These are phyloP conservation scores for Cercospora canescens DNA, from an alignment of 2,329 filamentous ascomycete species.

Conservation along the genomic window DNA sequence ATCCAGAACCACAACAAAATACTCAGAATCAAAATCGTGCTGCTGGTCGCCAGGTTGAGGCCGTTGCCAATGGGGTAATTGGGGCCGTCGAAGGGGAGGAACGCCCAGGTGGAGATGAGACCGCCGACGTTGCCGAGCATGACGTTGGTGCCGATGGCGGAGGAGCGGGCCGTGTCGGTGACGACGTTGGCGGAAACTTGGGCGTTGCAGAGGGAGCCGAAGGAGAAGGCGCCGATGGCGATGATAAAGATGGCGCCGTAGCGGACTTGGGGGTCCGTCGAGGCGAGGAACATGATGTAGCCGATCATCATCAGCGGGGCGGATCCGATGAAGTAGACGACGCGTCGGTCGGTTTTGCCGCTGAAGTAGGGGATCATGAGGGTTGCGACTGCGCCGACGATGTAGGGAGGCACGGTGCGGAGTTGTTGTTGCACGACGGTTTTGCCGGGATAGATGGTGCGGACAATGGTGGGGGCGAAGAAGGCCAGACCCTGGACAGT, in stretches of 20 bases:
- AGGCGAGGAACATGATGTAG: conserved; percentile 70
- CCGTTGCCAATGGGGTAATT: conserved; percentile 72
- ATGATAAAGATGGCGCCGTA: conserved; percentile 73
- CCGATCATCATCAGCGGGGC: conserved; percentile 67
- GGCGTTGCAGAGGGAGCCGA: conserved; percentile 66
- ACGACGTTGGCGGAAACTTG: conserved; percentile 70
- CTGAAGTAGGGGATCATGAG: conserved; percentile 61
- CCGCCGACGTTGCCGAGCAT: conserved; percentile 74
- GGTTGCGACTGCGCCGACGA: conserved; percentile 68
- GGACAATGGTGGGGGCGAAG: conserved; percentile 70
- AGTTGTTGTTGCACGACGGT: conserved; percentile 65
- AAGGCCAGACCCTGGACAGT: conserved; percentile 71
- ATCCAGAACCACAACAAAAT: conserved; percentile 60
- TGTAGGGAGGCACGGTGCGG: conserved; percentile 69
- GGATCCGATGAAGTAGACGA: conserved; percentile 60
- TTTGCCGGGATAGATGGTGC: conserved; percentile 63
- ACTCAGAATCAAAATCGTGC: conserved; percentile 55
- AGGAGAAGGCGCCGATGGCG: conserved; percentile 62
- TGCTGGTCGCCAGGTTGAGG: conserved; percentile 64
- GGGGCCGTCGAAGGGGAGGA: conserved; percentile 61
- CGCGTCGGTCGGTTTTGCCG: conserved; percentile 61
- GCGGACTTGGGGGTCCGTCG: conserved; percentile 51
- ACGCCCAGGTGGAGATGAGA: conserved; percentile 33
- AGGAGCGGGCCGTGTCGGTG: conserved; percentile 67
- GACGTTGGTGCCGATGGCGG: conserved; percentile 66